Conservation (phyloP, 139 green algal species). For the Dunaliella sp. region DNA sequence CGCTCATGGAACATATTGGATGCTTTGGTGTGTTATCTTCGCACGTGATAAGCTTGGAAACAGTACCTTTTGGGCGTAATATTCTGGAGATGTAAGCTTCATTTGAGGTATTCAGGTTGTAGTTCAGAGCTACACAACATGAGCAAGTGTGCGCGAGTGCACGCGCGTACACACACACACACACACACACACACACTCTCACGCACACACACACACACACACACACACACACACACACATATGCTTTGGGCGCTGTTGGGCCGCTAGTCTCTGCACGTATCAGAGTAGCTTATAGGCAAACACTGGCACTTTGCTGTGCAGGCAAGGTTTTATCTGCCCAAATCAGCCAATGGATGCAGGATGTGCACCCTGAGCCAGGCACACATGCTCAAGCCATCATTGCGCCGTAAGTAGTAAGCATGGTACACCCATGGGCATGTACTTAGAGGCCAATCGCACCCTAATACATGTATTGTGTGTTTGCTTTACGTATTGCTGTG, state of each 20-base stretch:
- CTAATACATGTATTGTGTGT: too few species aligned
- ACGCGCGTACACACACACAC: not conserved
- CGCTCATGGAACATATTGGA: not conserved
- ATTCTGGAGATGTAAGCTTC: not conserved
- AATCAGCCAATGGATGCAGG: constrained; percentile 55
- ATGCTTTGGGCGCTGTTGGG: too few species aligned
- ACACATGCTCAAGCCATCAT: constrained; percentile 59
- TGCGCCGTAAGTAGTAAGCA: constrained; percentile 53
- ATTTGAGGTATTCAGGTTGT: not conserved
- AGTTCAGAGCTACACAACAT: not conserved
- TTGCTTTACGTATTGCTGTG: too few species aligned
- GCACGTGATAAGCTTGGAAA: not conserved
- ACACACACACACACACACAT: not conserved
- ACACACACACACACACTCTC: not conserved
- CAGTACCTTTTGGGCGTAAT: not conserved
- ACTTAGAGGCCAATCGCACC: too few species aligned
- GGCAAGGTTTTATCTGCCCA: too few species aligned
- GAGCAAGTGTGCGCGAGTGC: not conserved
- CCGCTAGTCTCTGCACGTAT: too few species aligned
- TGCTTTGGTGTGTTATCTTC: not conserved
- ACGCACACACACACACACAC: not conserved
- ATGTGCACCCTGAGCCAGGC: constrained; percentile 10
- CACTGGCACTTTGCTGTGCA: too few species aligned
- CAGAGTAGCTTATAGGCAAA: too few species aligned
- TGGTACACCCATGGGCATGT: too few species aligned